Evolutionary conservation across 345 rosid genomes (phyloP).

Genomic region (Hibiscus mutabilis): DNA sequence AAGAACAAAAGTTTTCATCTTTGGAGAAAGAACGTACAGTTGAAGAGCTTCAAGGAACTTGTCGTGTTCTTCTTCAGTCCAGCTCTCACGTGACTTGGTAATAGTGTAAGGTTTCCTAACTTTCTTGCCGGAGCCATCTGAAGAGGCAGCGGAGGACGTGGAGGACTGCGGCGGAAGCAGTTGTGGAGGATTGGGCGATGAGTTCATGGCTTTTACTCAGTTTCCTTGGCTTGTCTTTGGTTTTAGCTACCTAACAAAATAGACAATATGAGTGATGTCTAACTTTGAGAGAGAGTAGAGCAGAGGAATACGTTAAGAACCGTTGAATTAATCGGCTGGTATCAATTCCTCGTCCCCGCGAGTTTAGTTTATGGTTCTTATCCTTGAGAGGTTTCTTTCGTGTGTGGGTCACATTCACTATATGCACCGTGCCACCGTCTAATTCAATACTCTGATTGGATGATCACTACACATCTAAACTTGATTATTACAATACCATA

Average conservation of each 20-base stretch:
- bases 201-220: conserved; percentile 13
- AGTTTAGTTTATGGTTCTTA: conserved; percentile 9
- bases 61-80: conserved; percentile 98
- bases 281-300: background rate
- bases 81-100: conserved; percentile 96
- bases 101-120: conserved; percentile 95
- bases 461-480: no score
- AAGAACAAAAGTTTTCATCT: background rate
- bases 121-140: conserved; percentile 54
- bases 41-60: conserved; percentile 98
- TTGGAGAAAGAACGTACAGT: conserved; percentile 33
- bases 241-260: background rate
- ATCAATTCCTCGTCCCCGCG: conserved; percentile 21
- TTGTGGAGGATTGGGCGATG: conserved; percentile 11
- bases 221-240: background rate
- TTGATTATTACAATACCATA: no score
- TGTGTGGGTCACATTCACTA: background rate
- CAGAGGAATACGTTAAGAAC: background rate
- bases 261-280: background rate
- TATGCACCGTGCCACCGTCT: no score
- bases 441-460: background rate
- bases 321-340: conserved; percentile 43
- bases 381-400: background rate
- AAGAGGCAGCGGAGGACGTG: conserved; percentile 25
- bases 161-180: conserved; percentile 22